Percentiles rank a stretch among this genome's conserved stretches.
Conservation (phyloP, 305 asterid genomes). For the Solanum hybrid region DNA sequence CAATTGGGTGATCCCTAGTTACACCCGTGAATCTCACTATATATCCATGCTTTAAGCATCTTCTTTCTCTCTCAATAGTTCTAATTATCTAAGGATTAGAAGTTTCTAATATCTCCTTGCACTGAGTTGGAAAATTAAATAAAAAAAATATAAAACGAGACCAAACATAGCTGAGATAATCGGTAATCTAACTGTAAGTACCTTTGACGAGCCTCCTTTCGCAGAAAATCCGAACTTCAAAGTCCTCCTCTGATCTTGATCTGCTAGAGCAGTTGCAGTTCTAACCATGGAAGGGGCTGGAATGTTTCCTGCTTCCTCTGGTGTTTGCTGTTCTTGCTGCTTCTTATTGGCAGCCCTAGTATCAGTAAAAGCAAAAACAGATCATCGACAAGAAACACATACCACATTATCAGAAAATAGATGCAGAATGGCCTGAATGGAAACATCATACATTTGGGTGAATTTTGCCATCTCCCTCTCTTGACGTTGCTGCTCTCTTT, state of each 20-base stretch:
- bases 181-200: slow-evolving; percentile 9
- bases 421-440: slow-evolving; percentile 3
- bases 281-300: slow-evolving; percentile 28
- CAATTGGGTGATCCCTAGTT: background rate
- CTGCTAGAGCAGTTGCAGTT: slow-evolving; percentile 72
- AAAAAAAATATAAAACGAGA: background rate
- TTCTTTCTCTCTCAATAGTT: background rate
- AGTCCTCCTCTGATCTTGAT: slow-evolving; percentile 79
- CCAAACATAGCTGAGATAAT: background rate
- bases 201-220: slow-evolving; percentile 62
- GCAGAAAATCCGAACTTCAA: slow-evolving; percentile 85
- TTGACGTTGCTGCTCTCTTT: slow-evolving; percentile 89
- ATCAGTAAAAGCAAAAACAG: background rate
- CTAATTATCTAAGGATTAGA: background rate
- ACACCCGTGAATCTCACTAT: background rate
- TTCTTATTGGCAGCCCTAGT: slow-evolving; percentile 75
- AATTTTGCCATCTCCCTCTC: slow-evolving; percentile 91
- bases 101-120: background rate
- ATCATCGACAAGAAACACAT: background rate
- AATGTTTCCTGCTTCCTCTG: slow-evolving; percentile 36
- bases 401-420: background rate
- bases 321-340: slow-evolving; percentile 50
- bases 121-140: background rate
- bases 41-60: background rate
- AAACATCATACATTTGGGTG: slow-evolving; percentile 53